Evolutionary conservation across 169 alveolate genomes (phyloP), one percentile per base, ranked within the genome.

Genomic region (Theileria equi): DNA sequence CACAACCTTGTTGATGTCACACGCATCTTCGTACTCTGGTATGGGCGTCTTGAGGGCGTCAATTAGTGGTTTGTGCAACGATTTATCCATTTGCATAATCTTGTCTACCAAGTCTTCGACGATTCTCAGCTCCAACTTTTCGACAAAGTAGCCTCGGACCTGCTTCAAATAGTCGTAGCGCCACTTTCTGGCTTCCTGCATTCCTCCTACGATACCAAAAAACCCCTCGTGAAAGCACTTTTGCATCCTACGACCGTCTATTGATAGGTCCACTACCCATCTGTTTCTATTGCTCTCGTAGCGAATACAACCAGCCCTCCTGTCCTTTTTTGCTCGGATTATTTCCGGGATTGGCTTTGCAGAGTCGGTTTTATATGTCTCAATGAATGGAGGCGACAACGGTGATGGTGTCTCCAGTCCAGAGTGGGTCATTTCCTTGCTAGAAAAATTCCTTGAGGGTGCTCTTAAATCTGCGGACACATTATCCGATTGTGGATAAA

Each of bases 161-260:
- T 36, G 52, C 13, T 49, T 28, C 1, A 77, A 47, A 64, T 61
- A 77, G 47, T 66, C 76, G 36, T 52, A 43, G 4, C 86, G 73
- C 86, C 86, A 77, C 32, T 50, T 21, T 13, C 78, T 57, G 0
- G 86, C 86, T 47, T 57, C 86, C 35, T 58, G 72, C 36, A 77
- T 55, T 4, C 86, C 86, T 4, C 86, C 86, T 3, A 55, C 61
- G 7, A 77, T 17, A 3, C 86, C 86, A 47, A 35, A 77, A 32
- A 29, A 72, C 45, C 57, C 60, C 72, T 66, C 81, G 69, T 77
- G 86, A 70, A 77, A 77, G 50, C 86, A 77, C 40, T 77, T 77
- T 47, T 77, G 86, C 48, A 66, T 54, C 31, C 86, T 61, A 13
- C 68, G 45, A 17, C 86, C 81, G 49, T 77, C 55, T 2, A 67